Conservation (phyloP, 1,284 basidiomycete species). For the Salmacisia buchloeana region DNA sequence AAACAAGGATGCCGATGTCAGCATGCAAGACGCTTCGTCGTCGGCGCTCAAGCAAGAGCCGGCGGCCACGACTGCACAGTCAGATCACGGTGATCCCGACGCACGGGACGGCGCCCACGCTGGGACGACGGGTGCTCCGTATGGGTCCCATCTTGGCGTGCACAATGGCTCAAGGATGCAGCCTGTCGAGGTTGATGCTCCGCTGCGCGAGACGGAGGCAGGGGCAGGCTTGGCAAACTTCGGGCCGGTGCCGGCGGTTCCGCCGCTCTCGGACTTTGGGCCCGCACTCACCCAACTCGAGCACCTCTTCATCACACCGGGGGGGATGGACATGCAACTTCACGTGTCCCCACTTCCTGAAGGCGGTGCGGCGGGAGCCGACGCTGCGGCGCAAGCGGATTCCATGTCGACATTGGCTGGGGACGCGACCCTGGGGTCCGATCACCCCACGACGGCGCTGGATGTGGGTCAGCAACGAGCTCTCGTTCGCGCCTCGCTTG, state of each 20-base stretch:
- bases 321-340: constrained; percentile 37
- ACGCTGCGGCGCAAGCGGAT: not conserved
- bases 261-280: constrained; percentile 23
- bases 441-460: no score
- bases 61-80: not conserved
- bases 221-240: not conserved
- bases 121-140: no score
- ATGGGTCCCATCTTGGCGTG: no score
- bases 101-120: no score
- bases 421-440: no score
- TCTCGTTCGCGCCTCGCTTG: constrained; percentile 40
- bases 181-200: no score
- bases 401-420: no score
- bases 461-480: constrained; percentile 29
- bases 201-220: no score
- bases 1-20: not conserved
- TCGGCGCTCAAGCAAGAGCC: not conserved
- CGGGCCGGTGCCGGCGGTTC: not conserved
- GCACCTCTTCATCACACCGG: constrained; percentile 42
- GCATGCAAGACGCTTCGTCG: not conserved
- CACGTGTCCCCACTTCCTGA: no score
- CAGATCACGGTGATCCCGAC: not conserved
- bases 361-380: not conserved
- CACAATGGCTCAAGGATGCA: no score
- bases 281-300: constrained; percentile 43